Evolutionary conservation across 208 protist species (phyloP), one percentile per base, ranked within the genome.

Genomic region (Crithidia acanthocephali): DNA sequence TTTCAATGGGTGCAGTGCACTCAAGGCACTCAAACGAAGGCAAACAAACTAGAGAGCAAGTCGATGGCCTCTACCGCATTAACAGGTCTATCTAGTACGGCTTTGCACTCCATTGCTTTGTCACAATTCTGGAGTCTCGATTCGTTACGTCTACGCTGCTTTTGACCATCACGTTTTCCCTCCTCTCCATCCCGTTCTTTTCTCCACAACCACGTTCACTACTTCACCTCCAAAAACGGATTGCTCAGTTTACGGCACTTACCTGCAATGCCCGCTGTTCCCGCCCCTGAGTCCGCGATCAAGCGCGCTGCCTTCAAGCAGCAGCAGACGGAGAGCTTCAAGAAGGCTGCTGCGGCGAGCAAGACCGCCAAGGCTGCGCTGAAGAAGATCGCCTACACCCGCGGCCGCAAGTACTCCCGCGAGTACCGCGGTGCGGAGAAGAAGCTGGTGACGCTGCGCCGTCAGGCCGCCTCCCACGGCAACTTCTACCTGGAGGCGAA

Each of bases 401-500:
- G 90, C 60, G 90, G 83, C 37, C 84, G 90, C 67, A 84, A 91
- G 82, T 99, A 99, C 91, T 97, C 91, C 8, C 91, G 94, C 66
- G 94, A 99, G 88, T 99, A 99, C 97, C 81, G 85, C 55, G 62
- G 74, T n/a, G 52, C 55, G 0, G 97, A 99, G 82, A 89, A 93
- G 64, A 79, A 90, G 62, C 68, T 97, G 18, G 86, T 99, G 71
- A 82, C 78, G 66, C 63, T 94, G 47, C 82, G 92, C 58, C 92
- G 97, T 68, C 69, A 96, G 63, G 99, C 99, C 48, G 90, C 95
- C 61, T 67, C 60, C 20, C 79, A 88, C 66, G 98, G 98, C 65
- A 95, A 94, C 90, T 99, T 99, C 95, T 99, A 97, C 94, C 94
- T 99, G 25, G 94, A 98, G 81, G 85, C 95, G 40, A 98, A 99